Evolutionary conservation across 2,329 filamentous ascomycete genomes (phyloP).

Genomic region (Colletotrichum truncatum): DNA sequence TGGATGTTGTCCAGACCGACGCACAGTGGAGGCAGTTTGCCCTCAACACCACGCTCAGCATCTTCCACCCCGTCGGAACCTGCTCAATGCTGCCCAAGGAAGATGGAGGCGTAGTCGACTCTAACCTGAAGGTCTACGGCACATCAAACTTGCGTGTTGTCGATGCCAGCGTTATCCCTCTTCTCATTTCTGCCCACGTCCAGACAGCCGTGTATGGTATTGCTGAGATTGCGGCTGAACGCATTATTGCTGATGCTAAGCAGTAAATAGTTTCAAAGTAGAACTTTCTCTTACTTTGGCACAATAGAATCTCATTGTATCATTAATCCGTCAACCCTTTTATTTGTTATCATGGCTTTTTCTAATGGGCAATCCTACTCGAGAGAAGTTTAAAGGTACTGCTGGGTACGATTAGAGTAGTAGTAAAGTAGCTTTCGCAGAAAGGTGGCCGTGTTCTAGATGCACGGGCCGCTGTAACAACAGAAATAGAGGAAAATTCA

Average conservation of each 20-base stretch:
- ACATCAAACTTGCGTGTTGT: constrained; percentile 56
- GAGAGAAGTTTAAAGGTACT: no score
- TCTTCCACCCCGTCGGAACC: constrained; percentile 54
- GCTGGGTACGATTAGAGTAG: no score
- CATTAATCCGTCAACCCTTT: no score
- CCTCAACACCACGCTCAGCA: constrained; percentile 31
- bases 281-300: no score
- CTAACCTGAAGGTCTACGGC: constrained; percentile 55
- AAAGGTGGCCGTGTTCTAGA: no score
- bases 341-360: no score
- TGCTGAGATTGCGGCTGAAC: constrained; percentile 53
- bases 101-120: constrained; percentile 56
- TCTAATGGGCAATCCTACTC: no score
- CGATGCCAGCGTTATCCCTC: constrained; percentile 60
- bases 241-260: constrained; percentile 32
- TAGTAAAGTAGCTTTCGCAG: no score
- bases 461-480: no score
- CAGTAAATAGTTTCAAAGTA: neutral
- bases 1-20: constrained; percentile 31
- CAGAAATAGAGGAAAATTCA: no score
- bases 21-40: constrained; percentile 33
- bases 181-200: constrained; percentile 56
- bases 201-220: constrained; percentile 63
- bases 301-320: no score
- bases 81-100: constrained; percentile 55